Evolutionary conservation across 2,329 filamentous ascomycete genomes (phyloP).

Genomic region (Emericellopsis atlantica): DNA sequence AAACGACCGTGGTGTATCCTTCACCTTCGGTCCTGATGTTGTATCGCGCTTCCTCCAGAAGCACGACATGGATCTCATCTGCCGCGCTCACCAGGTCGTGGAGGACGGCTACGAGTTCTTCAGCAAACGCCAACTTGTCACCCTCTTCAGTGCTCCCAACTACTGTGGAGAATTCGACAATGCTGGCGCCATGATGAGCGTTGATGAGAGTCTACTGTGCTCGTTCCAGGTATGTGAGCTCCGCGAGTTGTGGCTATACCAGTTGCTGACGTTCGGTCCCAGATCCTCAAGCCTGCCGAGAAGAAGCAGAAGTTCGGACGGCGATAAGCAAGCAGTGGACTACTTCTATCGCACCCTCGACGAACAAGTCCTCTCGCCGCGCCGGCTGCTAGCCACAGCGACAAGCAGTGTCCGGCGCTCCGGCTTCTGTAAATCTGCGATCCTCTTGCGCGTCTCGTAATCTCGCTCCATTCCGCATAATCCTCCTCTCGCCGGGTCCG

Average conservation of each 20-base stretch:
- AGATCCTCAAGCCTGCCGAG: constrained; percentile 99
- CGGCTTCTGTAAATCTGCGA: constrained; percentile 3
- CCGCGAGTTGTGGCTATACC: neutral
- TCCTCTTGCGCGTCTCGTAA: constrained; percentile 1
- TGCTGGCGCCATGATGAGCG: constrained; percentile 98
- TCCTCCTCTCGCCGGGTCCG: constrained; percentile 1
- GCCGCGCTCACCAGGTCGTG: constrained; percentile 95
- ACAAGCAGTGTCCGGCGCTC: neutral
- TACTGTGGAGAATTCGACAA: constrained; percentile 99
- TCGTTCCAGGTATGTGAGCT: constrained; percentile 71
- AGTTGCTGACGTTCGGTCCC: constrained; percentile 4
- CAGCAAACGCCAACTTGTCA: constrained; percentile 94
- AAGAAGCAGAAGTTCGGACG: constrained; percentile 99
- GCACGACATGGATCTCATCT: constrained; percentile 99
- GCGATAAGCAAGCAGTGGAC: constrained; percentile 44
- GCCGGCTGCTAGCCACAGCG: neutral
- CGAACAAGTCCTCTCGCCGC: neutral
- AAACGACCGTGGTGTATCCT: constrained; percentile 96
- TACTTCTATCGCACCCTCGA: constrained; percentile 1
- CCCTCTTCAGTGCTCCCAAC: constrained; percentile 94
- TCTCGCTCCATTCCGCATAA: neutral
- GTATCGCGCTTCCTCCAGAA: constrained; percentile 96
- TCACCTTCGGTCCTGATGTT: constrained; percentile 95
- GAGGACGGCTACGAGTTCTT: constrained; percentile 99
- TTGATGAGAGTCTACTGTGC: constrained; percentile 95